Percentiles rank a stretch among this genome's conserved stretches.
phyloP scores from a whole-genome alignment of 1,284 basidiomycete genomes.

The Quambalaria eucalypti region DNA sequence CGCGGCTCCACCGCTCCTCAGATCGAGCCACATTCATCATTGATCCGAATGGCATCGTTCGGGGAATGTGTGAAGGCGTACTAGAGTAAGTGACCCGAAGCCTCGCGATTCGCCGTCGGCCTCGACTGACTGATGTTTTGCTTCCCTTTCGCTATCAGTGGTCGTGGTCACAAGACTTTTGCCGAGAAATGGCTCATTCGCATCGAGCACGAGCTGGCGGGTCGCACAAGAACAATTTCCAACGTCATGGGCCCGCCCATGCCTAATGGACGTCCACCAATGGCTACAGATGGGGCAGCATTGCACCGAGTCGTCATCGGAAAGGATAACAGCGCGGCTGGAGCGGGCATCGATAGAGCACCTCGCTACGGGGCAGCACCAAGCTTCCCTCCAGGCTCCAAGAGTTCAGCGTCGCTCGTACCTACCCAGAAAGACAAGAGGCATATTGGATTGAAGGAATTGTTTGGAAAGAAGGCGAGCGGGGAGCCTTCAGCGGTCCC shows the following conservation, averaged over 20 bases:
- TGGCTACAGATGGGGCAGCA: background rate
- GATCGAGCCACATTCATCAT: conserved; percentile 32
- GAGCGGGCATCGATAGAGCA: conserved; percentile 18
- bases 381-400: too few relatives aligned
- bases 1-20: too few relatives aligned
- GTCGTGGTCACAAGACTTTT: conserved; percentile 25
- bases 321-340: background rate
- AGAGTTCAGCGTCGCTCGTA: too few relatives aligned
- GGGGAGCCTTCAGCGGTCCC: too few relatives aligned
- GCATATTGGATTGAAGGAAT: too few relatives aligned
- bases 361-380: conserved; percentile 26
- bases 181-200: conserved; percentile 33
- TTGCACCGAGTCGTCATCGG: background rate
- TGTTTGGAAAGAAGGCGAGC: too few relatives aligned
- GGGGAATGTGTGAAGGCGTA: conserved; percentile 29
- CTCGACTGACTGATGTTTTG: background rate
- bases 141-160: background rate
- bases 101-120: too few relatives aligned
- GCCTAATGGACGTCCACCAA: too few relatives aligned
- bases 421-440: too few relatives aligned
- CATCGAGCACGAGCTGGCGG: conserved; percentile 30
- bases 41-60: conserved; percentile 29
- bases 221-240: conserved; percentile 15
- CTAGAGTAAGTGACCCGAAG: conserved; percentile 14
- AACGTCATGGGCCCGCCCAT: too few relatives aligned